A percentile compares a stretch with the other conserved stretches of the same genome.
phyloP scores from a whole-genome alignment of 495 filamentous ascomycete species.

The Penicillium turbatum region DNA sequence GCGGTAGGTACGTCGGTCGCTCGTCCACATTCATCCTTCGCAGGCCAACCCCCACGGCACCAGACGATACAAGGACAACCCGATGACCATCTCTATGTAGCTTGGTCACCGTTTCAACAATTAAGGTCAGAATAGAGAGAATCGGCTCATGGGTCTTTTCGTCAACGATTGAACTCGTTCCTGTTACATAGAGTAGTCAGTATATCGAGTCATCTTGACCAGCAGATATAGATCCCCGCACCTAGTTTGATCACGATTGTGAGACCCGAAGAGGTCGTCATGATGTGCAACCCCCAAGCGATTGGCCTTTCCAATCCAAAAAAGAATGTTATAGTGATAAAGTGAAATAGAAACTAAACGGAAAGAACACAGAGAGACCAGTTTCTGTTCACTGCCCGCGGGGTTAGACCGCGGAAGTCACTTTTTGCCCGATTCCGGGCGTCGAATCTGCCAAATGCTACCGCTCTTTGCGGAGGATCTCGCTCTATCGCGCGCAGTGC shows the following conservation, averaged over 20 bases:
- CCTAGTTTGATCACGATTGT: constrained; percentile 94
- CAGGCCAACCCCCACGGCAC: constrained; percentile 90
- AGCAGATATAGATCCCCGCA: constrained; percentile 43
- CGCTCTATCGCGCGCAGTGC: constrained; percentile 7
- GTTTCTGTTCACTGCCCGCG: constrained; percentile 1
- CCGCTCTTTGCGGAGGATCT: constrained; percentile 36
- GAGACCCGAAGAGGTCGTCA: constrained; percentile 36
- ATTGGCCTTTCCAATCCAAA: not conserved
- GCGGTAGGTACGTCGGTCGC: constrained; percentile 80
- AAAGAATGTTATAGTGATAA: not conserved
- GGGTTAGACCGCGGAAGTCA: not conserved
- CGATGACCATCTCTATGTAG: constrained; percentile 86
- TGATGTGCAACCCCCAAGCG: not conserved
- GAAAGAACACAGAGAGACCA: not conserved
- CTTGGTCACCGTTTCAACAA: constrained; percentile 86
- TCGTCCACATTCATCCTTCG: constrained; percentile 85
- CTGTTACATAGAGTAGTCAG: constrained; percentile 42
- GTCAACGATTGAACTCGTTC: constrained; percentile 96
- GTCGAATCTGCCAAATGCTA: constrained; percentile 29
- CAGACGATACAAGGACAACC: constrained; percentile 93
- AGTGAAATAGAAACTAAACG: not conserved
- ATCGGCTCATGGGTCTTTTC: constrained; percentile 97
- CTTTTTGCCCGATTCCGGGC: constrained; percentile 1
- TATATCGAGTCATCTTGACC: constrained; percentile 6
- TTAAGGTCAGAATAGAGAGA: constrained; percentile 79